phyloP scores from a whole-genome alignment of 345 rosid species.

The Ceriops decandra region DNA sequence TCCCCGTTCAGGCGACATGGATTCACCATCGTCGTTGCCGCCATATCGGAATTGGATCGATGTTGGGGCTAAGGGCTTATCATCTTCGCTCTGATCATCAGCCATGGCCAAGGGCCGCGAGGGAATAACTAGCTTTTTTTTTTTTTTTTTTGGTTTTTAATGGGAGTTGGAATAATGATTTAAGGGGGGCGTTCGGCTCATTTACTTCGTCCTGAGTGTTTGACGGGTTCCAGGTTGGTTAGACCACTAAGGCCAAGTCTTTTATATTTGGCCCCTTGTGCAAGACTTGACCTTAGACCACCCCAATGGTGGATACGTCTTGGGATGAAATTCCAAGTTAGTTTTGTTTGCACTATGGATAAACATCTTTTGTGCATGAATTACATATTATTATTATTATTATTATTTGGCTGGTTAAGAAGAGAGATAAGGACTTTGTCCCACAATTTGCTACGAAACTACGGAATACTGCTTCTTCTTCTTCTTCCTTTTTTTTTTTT shows the following conservation, averaged over 20 bases:
- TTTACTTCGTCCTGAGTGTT: neutral
- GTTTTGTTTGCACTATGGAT: too few species aligned
- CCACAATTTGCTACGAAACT: too few species aligned
- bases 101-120: conserved; percentile 14
- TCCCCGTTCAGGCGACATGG: conserved; percentile 3
- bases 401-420: too few species aligned
- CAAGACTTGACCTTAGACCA: neutral
- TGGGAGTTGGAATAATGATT: too few species aligned
- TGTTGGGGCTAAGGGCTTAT: conserved; percentile 31
- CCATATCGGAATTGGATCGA: neutral
- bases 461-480: too few species aligned
- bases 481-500: too few species aligned
- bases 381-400: too few species aligned
- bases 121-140: neutral
- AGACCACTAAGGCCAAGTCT: neutral
- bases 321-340: neutral
- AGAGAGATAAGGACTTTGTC: too few species aligned
- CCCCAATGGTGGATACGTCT: too few species aligned
- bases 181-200: too few species aligned
- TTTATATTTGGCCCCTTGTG: neutral
- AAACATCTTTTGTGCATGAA: too few species aligned
- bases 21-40: conserved; percentile 23
- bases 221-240: neutral
- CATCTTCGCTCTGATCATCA: conserved; percentile 15
- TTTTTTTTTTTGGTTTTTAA: too few species aligned